Conservation (phyloP, 257 asterid species). For the Linaria vulgaris region DNA sequence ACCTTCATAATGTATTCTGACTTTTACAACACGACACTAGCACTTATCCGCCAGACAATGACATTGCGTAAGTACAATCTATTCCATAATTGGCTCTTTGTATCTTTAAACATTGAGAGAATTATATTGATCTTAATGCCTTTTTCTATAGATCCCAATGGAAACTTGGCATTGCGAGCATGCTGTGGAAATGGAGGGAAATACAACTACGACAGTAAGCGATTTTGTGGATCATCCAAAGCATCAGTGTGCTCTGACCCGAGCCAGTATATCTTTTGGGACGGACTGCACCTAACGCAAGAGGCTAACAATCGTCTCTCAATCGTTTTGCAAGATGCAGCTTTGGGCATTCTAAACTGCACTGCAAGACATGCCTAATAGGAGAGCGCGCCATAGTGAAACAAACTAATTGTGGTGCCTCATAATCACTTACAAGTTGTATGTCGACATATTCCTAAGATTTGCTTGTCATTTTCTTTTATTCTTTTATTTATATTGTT, state of each 20-base stretch:
- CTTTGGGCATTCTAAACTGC: background rate
- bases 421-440: too few species aligned
- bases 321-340: background rate
- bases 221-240: background rate
- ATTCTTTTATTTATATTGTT: too few species aligned
- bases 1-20: background rate
- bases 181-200: conserved; percentile 5
- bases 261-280: background rate
- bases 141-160: background rate
- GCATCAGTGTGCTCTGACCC: background rate
- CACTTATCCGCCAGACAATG: background rate
- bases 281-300: background rate
- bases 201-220: background rate
- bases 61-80: too few species aligned
- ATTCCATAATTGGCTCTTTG: too few species aligned
- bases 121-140: too few species aligned
- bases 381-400: too few species aligned
- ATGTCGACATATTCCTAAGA: too few species aligned
- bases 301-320: conserved; percentile 1
- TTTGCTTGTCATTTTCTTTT: too few species aligned
- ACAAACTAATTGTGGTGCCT: too few species aligned
- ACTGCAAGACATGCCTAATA: too few species aligned
- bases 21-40: background rate
- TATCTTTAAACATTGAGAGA: too few species aligned
- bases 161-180: background rate